Conservation (phyloP, 192 early-diverging fungal species). For the Backusella parvicylindrica region DNA sequence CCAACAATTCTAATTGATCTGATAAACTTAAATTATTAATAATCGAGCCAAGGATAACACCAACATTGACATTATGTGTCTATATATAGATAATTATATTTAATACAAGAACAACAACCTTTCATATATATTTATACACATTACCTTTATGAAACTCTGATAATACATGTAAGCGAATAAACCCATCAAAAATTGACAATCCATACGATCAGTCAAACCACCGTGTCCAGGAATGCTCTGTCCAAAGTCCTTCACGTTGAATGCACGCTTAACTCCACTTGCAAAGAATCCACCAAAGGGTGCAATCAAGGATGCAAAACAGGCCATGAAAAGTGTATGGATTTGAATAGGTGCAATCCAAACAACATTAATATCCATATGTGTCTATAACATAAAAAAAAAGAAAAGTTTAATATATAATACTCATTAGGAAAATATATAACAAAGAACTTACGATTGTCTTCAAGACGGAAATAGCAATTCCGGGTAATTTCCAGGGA, state of each 20-base stretch:
- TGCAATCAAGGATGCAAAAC: constrained; percentile 92
- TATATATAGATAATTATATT: background rate
- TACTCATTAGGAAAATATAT: background rate
- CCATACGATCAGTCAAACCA: constrained; percentile 96
- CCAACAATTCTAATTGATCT: constrained; percentile 30
- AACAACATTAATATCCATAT: constrained; percentile 46
- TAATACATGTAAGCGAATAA: constrained; percentile 90
- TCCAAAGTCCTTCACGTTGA: constrained; percentile 96
- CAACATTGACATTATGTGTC: constrained; percentile 21
- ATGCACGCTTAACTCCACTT: constrained; percentile 91
- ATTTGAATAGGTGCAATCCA: constrained; percentile 79
- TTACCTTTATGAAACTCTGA: constrained; percentile 30
- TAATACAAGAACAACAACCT: background rate
- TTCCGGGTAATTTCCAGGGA: constrained; percentile 24
- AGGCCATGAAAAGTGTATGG: constrained; percentile 83
- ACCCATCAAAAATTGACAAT: constrained; percentile 98
- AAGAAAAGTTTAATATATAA: background rate
- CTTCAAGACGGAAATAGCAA: constrained; percentile 1
- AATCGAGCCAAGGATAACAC: constrained; percentile 16
- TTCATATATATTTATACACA: background rate
- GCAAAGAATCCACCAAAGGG: constrained; percentile 99
- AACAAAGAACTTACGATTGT: constrained; percentile 17
- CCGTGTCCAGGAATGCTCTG: constrained; percentile 97
- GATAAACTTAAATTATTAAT: constrained; percentile 20
- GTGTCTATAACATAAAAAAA: background rate